Evolutionary conservation across 2,329 filamentous ascomycete species (phyloP).

Genomic region (Graphilbum sp.): DNA sequence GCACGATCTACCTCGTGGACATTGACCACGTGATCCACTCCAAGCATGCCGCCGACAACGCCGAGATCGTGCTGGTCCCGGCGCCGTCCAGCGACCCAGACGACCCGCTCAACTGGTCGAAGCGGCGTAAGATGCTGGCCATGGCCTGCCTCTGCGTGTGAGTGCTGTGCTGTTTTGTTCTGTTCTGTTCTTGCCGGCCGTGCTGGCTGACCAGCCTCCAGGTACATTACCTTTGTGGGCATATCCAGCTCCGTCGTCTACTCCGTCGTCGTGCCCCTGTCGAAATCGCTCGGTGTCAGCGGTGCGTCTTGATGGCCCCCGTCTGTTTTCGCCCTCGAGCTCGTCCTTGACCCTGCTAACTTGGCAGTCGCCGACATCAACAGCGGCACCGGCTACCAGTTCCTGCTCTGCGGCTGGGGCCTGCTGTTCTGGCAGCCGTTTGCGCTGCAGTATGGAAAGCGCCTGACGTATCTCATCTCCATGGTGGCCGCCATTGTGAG

Average conservation of each 20-base stretch:
- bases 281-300: constrained; percentile 26
- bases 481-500: too few species aligned
- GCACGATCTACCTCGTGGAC: too few species aligned
- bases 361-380: constrained; percentile 27
- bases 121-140: constrained; percentile 29
- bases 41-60: constrained; percentile 11
- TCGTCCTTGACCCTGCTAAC: too few species aligned
- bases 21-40: too few species aligned
- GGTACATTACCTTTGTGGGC: too few species aligned
- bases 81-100: constrained; percentile 24
- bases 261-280: constrained; percentile 29
- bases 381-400: constrained; percentile 30
- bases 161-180: too few species aligned
- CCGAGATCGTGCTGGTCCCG: constrained; percentile 13
- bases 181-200: too few species aligned
- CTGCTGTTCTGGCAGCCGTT: constrained; percentile 31
- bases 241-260: constrained; percentile 30
- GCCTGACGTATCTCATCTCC: constrained; percentile 11
- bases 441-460: constrained; percentile 25
- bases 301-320: too few species aligned
- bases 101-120: constrained; percentile 37
- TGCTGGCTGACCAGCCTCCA: too few species aligned
- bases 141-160: constrained; percentile 14
- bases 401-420: constrained; percentile 27
- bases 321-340: too few species aligned